These are phyloP conservation scores for Tolypocladium nubicola DNA, from an alignment of 2,329 filamentous ascomycete species.

Conservation along the genomic window DNA sequence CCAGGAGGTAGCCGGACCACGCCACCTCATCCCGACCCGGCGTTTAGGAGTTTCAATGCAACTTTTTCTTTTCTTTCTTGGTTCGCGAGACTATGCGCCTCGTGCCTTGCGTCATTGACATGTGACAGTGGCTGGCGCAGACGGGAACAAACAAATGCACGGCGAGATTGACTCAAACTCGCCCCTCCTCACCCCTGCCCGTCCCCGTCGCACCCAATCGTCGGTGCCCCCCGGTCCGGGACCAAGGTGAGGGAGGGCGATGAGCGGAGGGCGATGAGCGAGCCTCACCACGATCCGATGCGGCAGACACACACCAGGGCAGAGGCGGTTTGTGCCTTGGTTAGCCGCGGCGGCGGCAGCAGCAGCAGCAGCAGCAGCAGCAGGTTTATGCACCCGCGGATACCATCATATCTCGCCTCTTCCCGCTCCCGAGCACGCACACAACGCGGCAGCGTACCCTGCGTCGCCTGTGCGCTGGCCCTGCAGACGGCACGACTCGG, in stretches of 20 bases:
- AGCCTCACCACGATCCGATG: neutral
- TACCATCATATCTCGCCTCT: neutral
- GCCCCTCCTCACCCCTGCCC: neutral
- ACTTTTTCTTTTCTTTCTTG: neutral
- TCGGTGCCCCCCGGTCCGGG: neutral
- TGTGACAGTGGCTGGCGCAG: conserved; percentile 20
- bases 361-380: neutral
- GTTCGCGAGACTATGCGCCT: neutral
- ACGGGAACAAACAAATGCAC: neutral
- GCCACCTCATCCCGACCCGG: neutral
- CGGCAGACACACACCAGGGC: neutral
- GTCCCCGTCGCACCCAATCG: neutral
- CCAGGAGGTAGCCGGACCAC: too few relatives aligned
- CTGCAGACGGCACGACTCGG: neutral
- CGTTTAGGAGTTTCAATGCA: neutral
- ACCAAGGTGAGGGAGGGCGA: neutral
- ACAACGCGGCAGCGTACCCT: neutral
- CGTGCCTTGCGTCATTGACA: conserved; percentile 10
- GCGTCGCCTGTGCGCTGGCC: neutral
- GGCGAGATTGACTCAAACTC: neutral
- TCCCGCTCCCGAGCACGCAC: neutral
- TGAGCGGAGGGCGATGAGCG: neutral
- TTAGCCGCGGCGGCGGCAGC: neutral
- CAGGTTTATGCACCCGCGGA: neutral
- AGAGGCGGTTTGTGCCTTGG: neutral